Conservation (phyloP, 768 basidiomycete genomes). For the Ephemerocybe angulata region DNA sequence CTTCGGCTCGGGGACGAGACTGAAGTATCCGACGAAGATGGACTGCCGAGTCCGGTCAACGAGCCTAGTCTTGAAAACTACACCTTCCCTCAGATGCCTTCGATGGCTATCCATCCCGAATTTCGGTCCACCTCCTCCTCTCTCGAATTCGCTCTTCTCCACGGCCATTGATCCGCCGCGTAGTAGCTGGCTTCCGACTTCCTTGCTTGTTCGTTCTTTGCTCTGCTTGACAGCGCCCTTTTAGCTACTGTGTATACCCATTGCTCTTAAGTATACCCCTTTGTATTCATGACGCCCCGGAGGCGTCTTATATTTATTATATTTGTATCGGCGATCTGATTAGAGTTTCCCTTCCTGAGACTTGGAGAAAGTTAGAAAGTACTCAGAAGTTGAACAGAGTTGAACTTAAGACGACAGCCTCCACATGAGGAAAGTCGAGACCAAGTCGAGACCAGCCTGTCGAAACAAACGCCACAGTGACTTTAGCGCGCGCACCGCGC, state of each 20-base stretch:
- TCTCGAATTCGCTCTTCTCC: neutral
- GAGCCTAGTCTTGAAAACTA: neutral
- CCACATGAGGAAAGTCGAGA: too few species aligned
- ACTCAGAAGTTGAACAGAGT: too few species aligned
- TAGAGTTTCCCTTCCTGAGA: too few species aligned
- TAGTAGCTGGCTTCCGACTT: neutral
- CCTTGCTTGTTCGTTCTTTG: neutral
- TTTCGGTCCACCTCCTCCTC: neutral
- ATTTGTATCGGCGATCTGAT: too few species aligned
- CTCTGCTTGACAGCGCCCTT: neutral
- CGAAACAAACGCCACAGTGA: too few species aligned
- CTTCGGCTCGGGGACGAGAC: slow-evolving; percentile 55
- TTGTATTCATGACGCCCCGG: neutral
- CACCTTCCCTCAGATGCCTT: neutral
- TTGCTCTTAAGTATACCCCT: neutral
- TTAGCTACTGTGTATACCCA: neutral
- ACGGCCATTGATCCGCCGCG: neutral
- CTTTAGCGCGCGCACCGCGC: too few species aligned
- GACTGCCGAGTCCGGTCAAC: neutral
- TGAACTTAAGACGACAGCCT: too few species aligned
- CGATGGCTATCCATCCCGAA: neutral
- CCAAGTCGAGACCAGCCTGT: too few species aligned
- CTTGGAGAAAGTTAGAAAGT: too few species aligned
- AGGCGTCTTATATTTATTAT: neutral
- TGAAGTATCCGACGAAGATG: slow-evolving; percentile 25